phyloP scores from a whole-genome alignment of 2,329 filamentous ascomycete species.

The Penicillium italicum region DNA sequence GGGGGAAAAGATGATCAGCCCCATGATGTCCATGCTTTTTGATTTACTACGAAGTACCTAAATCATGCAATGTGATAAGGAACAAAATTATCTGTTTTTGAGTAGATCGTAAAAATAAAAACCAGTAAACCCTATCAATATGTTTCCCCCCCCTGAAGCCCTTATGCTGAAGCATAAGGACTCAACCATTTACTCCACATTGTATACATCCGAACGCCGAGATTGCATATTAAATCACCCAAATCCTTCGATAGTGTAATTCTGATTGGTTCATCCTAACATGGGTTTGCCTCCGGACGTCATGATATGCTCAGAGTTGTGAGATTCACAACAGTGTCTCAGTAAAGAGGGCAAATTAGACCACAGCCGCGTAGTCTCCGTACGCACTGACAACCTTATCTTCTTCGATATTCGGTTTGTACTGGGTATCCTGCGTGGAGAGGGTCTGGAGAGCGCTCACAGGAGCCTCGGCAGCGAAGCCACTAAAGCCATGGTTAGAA shows the following conservation, averaged over 20 bases:
- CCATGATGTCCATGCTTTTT: background rate
- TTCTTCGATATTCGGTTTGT: constrained; percentile 68
- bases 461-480: constrained; percentile 72
- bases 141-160: background rate
- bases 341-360: background rate
- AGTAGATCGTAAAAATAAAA: background rate
- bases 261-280: background rate
- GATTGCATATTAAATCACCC: background rate
- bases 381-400: constrained; percentile 63
- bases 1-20: constrained; percentile 15
- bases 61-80: background rate
- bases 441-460: constrained; percentile 66
- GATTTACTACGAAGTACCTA: background rate
- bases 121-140: background rate
- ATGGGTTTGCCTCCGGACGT: background rate
- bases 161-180: background rate
- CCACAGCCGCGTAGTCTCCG: constrained; percentile 17
- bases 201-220: constrained; percentile 2
- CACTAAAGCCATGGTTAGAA: constrained; percentile 49
- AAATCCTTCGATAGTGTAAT: background rate
- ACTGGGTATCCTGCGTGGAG: constrained; percentile 58
- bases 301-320: constrained; percentile 1
- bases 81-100: background rate
- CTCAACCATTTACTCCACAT: constrained; percentile 1
- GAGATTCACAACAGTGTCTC: background rate